Evolutionary conservation across 176 grass and related monocot species (phyloP).

Genomic region (Oryza rufipogon): DNA sequence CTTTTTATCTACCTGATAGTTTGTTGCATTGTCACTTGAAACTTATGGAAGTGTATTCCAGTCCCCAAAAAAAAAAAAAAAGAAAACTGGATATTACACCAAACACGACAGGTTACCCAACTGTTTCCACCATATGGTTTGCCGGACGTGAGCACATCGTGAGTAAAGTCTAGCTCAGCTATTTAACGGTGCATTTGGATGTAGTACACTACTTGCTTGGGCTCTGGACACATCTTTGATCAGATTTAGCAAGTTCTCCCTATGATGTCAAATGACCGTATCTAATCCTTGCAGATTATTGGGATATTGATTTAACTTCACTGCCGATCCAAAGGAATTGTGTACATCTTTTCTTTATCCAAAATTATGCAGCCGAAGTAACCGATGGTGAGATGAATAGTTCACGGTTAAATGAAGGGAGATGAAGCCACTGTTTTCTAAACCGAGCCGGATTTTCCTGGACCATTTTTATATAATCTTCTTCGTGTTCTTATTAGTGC

Average conservation of each 20-base stretch:
- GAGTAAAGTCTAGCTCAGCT: background rate
- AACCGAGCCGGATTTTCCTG: too few species aligned
- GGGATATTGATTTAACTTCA: background rate
- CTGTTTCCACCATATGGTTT: background rate
- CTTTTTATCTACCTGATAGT: background rate
- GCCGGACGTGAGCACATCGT: background rate
- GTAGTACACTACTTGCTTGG: background rate
- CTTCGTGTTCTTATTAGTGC: too few species aligned
- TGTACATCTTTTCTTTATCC: background rate
- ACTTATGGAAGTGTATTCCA: background rate
- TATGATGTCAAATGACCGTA: background rate
- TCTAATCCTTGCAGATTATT: background rate
- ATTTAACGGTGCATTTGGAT: background rate
- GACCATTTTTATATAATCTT: too few species aligned
- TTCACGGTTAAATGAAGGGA: too few species aligned
- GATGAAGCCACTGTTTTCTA: too few species aligned
- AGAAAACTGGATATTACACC: background rate
- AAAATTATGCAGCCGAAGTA: background rate
- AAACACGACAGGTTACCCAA: background rate
- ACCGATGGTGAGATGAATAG: too few species aligned
- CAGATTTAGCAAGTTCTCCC: background rate
- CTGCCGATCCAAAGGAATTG: background rate
- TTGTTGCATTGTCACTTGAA: background rate
- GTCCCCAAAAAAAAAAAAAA: background rate
- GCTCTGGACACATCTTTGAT: background rate